Evolutionary conservation across 2,329 filamentous ascomycete genomes (phyloP).

Genomic region (Didymella lethalis): DNA sequence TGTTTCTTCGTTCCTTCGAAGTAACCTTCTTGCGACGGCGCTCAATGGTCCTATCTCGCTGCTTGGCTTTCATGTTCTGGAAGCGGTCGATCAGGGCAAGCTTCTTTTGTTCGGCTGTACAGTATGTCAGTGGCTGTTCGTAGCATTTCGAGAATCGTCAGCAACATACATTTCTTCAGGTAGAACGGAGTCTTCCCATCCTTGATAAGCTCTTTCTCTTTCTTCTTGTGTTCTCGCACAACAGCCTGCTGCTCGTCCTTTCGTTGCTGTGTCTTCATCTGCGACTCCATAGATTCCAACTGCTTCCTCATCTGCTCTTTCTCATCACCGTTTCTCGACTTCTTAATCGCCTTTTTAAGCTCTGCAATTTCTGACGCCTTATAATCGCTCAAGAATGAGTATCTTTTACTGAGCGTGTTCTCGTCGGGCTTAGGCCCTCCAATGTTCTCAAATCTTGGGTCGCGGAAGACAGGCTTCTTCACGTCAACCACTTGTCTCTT

Average conservation of each 20-base stretch:
- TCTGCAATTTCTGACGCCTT: constrained; percentile 81
- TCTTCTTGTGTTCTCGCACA: constrained; percentile 75
- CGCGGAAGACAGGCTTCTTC: constrained; percentile 69
- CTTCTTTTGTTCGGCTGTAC: constrained; percentile 82
- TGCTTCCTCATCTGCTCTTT: constrained; percentile 76
- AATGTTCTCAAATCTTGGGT: constrained; percentile 86
- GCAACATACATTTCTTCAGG: constrained; percentile 73
- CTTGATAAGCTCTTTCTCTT: constrained; percentile 83
- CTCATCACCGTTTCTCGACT: constrained; percentile 68
- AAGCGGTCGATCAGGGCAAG: constrained; percentile 80
- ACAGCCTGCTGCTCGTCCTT: constrained; percentile 76
- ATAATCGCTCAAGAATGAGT: constrained; percentile 89
- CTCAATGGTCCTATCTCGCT: constrained; percentile 86
- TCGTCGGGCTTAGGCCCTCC: constrained; percentile 63
- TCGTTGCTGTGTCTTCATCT: constrained; percentile 72
- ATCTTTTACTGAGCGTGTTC: constrained; percentile 71
- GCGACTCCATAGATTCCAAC: constrained; percentile 80
- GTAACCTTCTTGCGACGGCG: constrained; percentile 88
- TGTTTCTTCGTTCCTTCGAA: constrained; percentile 77
- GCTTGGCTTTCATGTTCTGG: constrained; percentile 81
- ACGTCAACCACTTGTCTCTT: constrained; percentile 74
- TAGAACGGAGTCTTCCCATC: constrained; percentile 94
- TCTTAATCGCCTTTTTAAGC: constrained; percentile 72
- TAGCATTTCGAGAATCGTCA: not conserved
- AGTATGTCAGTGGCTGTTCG: constrained; percentile 25